Evolutionary conservation across 2,329 filamentous ascomycete species (phyloP), one percentile per base, ranked within the genome.

Genomic region (Aspergillus pseudoglaucus): DNA sequence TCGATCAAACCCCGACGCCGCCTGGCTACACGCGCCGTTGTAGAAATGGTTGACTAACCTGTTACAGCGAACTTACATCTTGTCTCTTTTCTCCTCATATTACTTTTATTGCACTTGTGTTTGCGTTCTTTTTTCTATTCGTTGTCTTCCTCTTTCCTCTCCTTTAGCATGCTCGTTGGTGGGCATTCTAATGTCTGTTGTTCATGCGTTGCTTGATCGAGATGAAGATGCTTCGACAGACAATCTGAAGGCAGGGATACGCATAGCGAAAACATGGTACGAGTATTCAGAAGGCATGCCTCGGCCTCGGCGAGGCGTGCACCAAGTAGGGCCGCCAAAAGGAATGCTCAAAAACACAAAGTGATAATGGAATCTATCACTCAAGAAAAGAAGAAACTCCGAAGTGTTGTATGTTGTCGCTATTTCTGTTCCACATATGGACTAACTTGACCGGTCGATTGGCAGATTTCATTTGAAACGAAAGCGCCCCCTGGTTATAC

Each of bases 381-480:
- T 3, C 77, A 78, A 52, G 77, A 80, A 60, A 82, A 82, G 66
- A 81, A 78, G 59, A 82, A 79, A 58, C 70, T 83, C 42, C 72
- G 75, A 46, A 75, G 77, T 51, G 67, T 74, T 47, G 74, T 76
- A 67, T 59, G 74, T 67, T 53, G 37, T 38, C 35, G 44, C 46
- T 46, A 45, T 45, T n/a, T 41, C 30, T 12, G 32, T 47, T 37
- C 15, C 10, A 20, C 42, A 42, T 43, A n/a, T 23, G 33, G 38
- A 41, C 49, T 20, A 53, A 54, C 61, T 65, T 72, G 59, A 75
- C 66, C n/a, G 49, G 52, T 47, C 25, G 32, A 47, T 35, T 35
- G 17, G 45, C 62, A 83, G 80, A 72, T 79, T 39, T 76, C 76
- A 17, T 81, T 80, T 55, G 71, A 75, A 50, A 66, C 71, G n/a